Percentiles rank a stretch among this genome's conserved stretches.
Evolutionary conservation across 345 rosid genomes (phyloP).

Genomic region (Lepidium sativum): DNA sequence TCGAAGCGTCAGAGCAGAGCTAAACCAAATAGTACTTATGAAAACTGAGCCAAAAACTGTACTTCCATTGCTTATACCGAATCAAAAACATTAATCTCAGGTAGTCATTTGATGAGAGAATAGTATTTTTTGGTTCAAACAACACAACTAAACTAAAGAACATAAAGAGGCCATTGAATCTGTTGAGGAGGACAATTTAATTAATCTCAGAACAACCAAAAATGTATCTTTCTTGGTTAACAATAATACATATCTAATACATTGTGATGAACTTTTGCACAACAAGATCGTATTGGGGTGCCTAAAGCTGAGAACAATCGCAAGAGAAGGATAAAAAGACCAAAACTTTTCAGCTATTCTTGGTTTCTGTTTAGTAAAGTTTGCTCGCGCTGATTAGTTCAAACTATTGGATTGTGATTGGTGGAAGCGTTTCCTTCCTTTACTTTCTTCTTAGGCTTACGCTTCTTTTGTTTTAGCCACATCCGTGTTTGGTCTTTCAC

Average conservation of each 20-base stretch:
- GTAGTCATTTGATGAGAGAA: not conserved
- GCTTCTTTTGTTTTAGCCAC: conserved; percentile 58
- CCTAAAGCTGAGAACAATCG: not conserved
- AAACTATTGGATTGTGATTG: not conserved
- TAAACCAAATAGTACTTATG: not conserved
- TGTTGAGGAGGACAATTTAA: not conserved
- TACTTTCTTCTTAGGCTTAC: conserved; percentile 55
- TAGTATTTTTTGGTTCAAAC: not conserved
- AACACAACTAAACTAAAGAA: not conserved
- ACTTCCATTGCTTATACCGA: not conserved
- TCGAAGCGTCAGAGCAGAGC: not conserved
- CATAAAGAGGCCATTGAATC: not conserved
- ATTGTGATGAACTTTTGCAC: conserved; percentile 3
- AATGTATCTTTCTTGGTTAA: not conserved
- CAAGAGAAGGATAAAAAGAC: not conserved
- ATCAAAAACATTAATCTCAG: not conserved
- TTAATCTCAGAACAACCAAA: not conserved
- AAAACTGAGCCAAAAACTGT: not conserved
- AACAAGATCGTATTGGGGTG: conserved; percentile 6
- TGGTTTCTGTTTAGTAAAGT: not conserved
- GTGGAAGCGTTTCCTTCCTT: conserved; percentile 7
- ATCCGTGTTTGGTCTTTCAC: conserved; percentile 48
- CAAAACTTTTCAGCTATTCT: conserved; percentile 12
- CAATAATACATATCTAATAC: not conserved
- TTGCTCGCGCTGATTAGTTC: not conserved